phyloP scores from a whole-genome alignment of 495 filamentous ascomycete species.

The Tuber microsphaerosporum region DNA sequence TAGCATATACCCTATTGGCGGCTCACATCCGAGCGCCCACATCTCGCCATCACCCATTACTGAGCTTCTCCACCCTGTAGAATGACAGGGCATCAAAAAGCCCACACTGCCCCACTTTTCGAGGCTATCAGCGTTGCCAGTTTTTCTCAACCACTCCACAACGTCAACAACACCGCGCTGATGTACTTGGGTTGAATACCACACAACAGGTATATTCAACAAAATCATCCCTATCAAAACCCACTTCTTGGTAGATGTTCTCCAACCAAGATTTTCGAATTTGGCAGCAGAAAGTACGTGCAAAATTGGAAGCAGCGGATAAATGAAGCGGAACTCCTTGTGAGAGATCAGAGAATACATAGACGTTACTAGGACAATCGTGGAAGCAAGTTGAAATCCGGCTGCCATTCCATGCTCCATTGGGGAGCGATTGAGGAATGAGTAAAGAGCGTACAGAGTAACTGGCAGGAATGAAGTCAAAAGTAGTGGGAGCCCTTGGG shows the following conservation, averaged over 20 bases:
- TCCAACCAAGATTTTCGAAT: conserved; percentile 24
- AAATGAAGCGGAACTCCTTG: conserved; percentile 97
- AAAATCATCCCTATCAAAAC: conserved; percentile 47
- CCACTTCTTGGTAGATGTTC: conserved; percentile 21
- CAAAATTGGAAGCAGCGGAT: conserved; percentile 78
- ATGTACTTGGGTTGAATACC: conserved; percentile 68
- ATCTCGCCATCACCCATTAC: conserved; percentile 62
- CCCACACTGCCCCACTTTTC: conserved; percentile 62
- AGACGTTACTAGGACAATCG: conserved; percentile 54
- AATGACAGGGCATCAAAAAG: conserved; percentile 97
- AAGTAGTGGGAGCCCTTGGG: conserved; percentile 80
- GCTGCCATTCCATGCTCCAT: conserved; percentile 17
- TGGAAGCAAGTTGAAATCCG: conserved; percentile 54
- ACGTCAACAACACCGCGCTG: conserved; percentile 69
- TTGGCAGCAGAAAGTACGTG: conserved; percentile 66
- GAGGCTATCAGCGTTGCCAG: conserved; percentile 22
- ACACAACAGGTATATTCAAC: conserved; percentile 62
- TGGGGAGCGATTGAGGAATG: conserved; percentile 31
- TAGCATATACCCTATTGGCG: conserved; percentile 53
- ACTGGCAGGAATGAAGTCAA: conserved; percentile 80
- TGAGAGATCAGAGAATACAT: conserved; percentile 75
- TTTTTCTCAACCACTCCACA: conserved; percentile 59
- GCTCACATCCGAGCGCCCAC: conserved; percentile 87
- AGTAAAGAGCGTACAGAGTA: conserved; percentile 58
- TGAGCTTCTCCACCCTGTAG: conserved; percentile 91